phyloP scores from a whole-genome alignment of 225 moss, liverwort and hornwort genomes.

The Pleurozium schreberi region DNA sequence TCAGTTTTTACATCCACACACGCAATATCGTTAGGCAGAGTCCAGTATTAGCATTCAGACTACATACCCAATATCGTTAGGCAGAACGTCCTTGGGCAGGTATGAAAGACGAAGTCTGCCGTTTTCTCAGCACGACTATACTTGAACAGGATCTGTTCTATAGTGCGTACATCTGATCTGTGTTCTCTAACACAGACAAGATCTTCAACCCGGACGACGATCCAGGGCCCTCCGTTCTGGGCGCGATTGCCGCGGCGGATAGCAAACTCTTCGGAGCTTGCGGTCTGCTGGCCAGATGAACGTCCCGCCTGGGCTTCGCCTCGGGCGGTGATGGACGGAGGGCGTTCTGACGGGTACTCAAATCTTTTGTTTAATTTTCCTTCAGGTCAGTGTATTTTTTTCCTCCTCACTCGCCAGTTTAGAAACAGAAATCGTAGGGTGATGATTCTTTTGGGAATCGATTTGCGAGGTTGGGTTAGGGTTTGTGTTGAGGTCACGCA shows the following conservation, averaged over 20 bases:
- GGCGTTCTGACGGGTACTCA: not conserved
- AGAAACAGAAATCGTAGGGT: not conserved
- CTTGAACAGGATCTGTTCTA: not conserved
- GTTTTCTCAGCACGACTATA: rapidly evolving
- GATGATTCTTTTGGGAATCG: not conserved
- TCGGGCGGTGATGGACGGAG: not conserved
- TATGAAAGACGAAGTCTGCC: rapidly evolving
- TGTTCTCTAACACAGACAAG: not conserved
- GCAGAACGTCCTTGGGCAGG: not conserved
- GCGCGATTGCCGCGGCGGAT: not conserved
- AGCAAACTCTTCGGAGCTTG: rapidly evolving
- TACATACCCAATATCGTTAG: not conserved
- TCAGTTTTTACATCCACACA: not conserved
- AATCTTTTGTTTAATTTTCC: not conserved
- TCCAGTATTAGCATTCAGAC: not conserved
- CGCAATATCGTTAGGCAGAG: not conserved
- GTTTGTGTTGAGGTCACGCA: not conserved
- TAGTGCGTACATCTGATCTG: not conserved
- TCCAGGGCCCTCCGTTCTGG: not conserved
- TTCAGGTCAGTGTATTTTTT: not conserved
- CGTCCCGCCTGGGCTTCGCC: not conserved
- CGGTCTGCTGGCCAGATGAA: not conserved
- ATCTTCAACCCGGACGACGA: not conserved
- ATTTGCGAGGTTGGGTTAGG: not conserved
- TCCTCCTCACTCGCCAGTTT: too few species aligned